These are phyloP conservation scores for Mortierella sp. DNA, from an alignment of 371 early-diverging fungal species.

Conservation along the genomic window DNA sequence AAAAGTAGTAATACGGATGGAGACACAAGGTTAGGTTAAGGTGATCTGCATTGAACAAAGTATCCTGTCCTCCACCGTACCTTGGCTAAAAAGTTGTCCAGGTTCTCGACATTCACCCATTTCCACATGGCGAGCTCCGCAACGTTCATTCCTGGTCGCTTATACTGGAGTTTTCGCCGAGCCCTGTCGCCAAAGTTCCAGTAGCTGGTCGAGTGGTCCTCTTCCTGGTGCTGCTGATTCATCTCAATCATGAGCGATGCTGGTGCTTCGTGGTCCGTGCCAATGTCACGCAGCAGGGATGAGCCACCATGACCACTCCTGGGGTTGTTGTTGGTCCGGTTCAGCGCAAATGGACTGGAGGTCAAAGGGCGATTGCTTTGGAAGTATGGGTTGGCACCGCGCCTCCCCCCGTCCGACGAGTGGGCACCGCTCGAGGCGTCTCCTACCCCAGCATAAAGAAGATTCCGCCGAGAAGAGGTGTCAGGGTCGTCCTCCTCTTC, in stretches of 20 bases:
- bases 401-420: neutral
- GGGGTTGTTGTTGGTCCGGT: conserved; percentile 1
- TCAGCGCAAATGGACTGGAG: conserved; percentile 26
- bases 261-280: conserved; percentile 68
- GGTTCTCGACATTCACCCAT: conserved; percentile 86
- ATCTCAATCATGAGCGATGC: conserved; percentile 75
- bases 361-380: conserved; percentile 8
- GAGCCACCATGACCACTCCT: conserved; percentile 4
- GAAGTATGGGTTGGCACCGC: conserved; percentile 10
- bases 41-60: neutral
- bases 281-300: conserved; percentile 26
- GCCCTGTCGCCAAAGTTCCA: conserved; percentile 36
- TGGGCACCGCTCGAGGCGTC: neutral
- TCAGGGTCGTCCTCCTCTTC: conserved; percentile 18
- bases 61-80: conserved; percentile 48
- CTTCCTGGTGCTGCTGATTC: conserved; percentile 39
- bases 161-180: conserved; percentile 28
- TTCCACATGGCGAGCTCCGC: conserved; percentile 82
- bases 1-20: neutral
- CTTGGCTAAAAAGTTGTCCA: conserved; percentile 85
- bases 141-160: conserved; percentile 61
- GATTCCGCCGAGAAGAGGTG: conserved; percentile 21
- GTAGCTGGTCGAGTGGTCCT: conserved; percentile 27
- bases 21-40: neutral
- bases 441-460: conserved; percentile 16